phyloP scores from a whole-genome alignment of 805 yeast genomes.

The Barnettozyma sucrosica region DNA sequence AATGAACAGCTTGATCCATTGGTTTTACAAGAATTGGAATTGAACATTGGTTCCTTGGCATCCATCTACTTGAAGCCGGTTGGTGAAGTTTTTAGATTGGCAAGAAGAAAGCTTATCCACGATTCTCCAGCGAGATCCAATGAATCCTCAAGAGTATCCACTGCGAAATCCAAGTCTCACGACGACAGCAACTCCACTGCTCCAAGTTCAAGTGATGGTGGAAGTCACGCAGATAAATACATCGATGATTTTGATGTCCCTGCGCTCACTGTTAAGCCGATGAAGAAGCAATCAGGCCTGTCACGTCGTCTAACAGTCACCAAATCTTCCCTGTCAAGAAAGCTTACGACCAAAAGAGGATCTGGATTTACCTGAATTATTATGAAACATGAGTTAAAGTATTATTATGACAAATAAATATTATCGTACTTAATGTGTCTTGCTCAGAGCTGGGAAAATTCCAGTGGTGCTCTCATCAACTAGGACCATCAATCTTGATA shows the following conservation, averaged over 20 bases:
- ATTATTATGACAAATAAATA: not conserved
- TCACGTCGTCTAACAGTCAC: conserved; percentile 28
- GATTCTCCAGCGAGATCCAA: conserved; percentile 42
- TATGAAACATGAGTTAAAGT: not conserved
- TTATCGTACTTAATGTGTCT: not conserved
- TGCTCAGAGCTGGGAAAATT: conserved; percentile 2
- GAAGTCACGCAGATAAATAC: conserved; percentile 11
- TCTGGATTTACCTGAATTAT: not conserved
- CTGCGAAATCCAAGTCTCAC: conserved; percentile 2
- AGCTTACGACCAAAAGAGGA: conserved; percentile 26
- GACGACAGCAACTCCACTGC: conserved; percentile 5
- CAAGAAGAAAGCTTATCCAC: conserved; percentile 46
- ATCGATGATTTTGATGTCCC: conserved; percentile 37
- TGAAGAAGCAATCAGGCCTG: conserved; percentile 29
- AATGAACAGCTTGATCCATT: conserved; percentile 64
- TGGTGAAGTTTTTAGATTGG: conserved; percentile 66
- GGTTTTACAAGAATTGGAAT: conserved; percentile 73
- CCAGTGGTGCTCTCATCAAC: not conserved
- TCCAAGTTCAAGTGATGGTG: conserved; percentile 8
- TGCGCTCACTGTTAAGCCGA: conserved; percentile 31
- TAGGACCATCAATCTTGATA: conserved; percentile 7
- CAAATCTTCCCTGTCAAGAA: conserved; percentile 33
- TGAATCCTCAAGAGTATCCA: conserved; percentile 13
- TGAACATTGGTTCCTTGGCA: conserved; percentile 76
- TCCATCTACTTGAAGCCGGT: conserved; percentile 83